Evolutionary conservation across 306 rosid genomes (phyloP).

Genomic region (Fragaria nilgerrensis): DNA sequence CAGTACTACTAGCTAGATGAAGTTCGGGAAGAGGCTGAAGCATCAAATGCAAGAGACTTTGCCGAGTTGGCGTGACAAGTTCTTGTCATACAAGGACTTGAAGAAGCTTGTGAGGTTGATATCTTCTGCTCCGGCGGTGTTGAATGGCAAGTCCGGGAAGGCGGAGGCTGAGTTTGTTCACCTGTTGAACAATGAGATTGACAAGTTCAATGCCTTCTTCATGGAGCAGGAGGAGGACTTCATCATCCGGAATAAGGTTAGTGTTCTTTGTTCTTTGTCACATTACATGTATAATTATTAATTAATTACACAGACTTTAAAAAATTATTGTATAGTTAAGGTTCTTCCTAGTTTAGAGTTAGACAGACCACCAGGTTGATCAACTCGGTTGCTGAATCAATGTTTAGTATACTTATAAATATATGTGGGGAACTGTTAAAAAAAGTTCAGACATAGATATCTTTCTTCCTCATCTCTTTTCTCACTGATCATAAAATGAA

Average conservation of each 20-base stretch:
- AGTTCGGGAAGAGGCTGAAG: constrained; percentile 82
- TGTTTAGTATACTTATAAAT: too few relatives aligned
- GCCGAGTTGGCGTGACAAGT: constrained; percentile 79
- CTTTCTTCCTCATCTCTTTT: too few relatives aligned
- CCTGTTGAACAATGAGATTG: constrained; percentile 76
- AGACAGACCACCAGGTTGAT: neutral
- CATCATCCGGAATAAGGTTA: constrained; percentile 70
- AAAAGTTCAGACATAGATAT: too few relatives aligned
- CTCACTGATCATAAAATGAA: too few relatives aligned
- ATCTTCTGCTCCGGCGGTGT: constrained; percentile 35
- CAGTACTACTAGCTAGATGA: constrained; percentile 30
- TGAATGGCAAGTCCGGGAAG: constrained; percentile 38
- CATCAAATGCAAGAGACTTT: constrained; percentile 63
- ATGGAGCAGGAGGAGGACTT: constrained; percentile 83
- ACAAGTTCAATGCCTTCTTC: constrained; percentile 80
- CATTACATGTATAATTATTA: neutral
- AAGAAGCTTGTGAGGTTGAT: constrained; percentile 61
- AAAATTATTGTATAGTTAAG: neutral
- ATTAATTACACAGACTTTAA: neutral
- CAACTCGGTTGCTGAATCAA: too few relatives aligned
- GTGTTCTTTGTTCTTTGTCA: neutral
- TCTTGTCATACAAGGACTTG: constrained; percentile 76
- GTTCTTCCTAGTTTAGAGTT: neutral
- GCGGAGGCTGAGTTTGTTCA: constrained; percentile 60
- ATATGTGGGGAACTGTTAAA: too few relatives aligned